These are phyloP conservation scores for Clavispora vitiphila DNA, from an alignment of 805 yeast species.

Conservation along the genomic window DNA sequence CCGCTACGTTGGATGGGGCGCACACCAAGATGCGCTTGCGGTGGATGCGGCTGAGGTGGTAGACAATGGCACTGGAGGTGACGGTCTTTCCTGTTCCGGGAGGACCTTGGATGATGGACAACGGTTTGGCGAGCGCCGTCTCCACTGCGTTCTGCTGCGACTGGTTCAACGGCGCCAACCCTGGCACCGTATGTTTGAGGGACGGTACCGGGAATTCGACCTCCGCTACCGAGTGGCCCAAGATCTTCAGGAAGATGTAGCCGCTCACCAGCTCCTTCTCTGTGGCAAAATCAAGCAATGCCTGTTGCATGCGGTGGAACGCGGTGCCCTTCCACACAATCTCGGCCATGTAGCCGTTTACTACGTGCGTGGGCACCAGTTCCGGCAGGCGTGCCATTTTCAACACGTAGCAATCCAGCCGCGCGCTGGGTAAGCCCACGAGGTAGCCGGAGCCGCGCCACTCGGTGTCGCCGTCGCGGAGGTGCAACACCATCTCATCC, in stretches of 20 bases:
- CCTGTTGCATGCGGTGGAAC: conserved; percentile 78
- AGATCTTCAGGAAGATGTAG: conserved; percentile 66
- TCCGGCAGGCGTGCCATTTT: conserved; percentile 46
- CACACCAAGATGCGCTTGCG: conserved; percentile 73
- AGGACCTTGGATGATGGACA: conserved; percentile 64
- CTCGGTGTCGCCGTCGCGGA: conserved; percentile 45
- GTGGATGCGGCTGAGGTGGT: conserved; percentile 61
- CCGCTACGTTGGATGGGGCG: conserved; percentile 95
- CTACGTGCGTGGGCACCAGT: conserved; percentile 54
- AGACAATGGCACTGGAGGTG: conserved; percentile 83
- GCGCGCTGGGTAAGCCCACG: conserved; percentile 62
- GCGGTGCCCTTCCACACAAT: conserved; percentile 87
- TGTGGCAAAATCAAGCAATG: conserved; percentile 67
- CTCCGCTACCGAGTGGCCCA: conserved; percentile 74
- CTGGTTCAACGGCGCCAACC: conserved; percentile 63
- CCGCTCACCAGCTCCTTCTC: conserved; percentile 66
- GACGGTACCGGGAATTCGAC: conserved; percentile 56
- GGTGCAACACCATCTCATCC: conserved; percentile 62
- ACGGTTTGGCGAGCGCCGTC: conserved; percentile 12
- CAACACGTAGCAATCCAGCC: conserved; percentile 63
- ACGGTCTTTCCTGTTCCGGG: conserved; percentile 93
- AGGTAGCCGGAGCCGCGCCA: conserved; percentile 78
- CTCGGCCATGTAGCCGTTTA: conserved; percentile 72
- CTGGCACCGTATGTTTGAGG: conserved; percentile 58
- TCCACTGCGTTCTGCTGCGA: conserved; percentile 78